Evolutionary conservation across 768 basidiomycete genomes (phyloP), one percentile per base, ranked within the genome.

Genomic region (Termitomyces sp.): DNA sequence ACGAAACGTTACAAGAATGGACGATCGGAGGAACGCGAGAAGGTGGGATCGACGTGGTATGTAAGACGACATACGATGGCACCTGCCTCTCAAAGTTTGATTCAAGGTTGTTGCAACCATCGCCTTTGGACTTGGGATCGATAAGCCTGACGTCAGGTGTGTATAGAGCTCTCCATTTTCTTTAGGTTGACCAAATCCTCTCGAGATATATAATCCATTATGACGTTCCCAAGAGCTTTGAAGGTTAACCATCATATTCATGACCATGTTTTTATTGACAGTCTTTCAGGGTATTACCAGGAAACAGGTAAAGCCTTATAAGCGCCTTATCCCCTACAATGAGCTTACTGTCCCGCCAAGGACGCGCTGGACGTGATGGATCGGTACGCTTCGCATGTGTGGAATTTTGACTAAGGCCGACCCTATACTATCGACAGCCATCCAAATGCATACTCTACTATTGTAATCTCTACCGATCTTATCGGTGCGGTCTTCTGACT

Each of bases 91-190:
- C 19, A 10, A 43, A 23, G 17, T 46, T 21, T 51, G 21, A 41
- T 50, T 5, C 8, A 42, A 88, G 86, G 85, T 89, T 43, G 84
- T 88, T 26, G 88, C 88, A 10, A 90, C 89, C 0, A 81, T 93
- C 50, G 91, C 91, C 5, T 94, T 93, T 62, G 91, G 91, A 2
- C 84, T 92, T 72, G 91, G 91, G 1, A 92, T 94, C 45, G 90
- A 94, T 66, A 93, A 92, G 71, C 73, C 80, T 19, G 85, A 91
- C 59, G 88, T 90, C 52, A 78, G 87, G 83, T 84, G 65, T 21
- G 19, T 33, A 70, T 43, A 26, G 21, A 50, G 10, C 14, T 17
- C 7, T 19, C 1, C 11, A 23, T 40, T 28, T 35, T 21, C 4
- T 6, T 26, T 23, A n/a, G 7, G 14, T 15, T 21, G 23, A 12